Evolutionary conservation across 129 eudicot genomes (phyloP), one percentile per base, ranked within the genome.

Genomic region (Pseudognaphalium luteoalbum): DNA sequence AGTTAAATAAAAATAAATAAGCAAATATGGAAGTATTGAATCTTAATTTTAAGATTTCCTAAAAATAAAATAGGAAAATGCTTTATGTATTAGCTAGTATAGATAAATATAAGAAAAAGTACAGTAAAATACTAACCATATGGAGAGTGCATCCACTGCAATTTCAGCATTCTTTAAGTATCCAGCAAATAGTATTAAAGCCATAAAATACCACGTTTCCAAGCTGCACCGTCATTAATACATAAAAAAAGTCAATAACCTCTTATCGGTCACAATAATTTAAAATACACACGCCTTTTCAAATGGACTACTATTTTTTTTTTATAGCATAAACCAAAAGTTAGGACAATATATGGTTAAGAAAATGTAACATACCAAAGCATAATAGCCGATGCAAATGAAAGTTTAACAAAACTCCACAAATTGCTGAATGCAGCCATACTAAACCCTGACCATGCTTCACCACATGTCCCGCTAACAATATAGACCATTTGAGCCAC

Each of bases 351-450:
- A 42, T 42, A 11, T 44, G 17, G 52, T 12, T 11, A 12, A 37
- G 7, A 12, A 28, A 7, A 70, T 61, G 25, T 35, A 28, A 42
- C 64, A 47, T 85, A 86, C 89, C 89, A 86, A 19, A 86, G 85
- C 89, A 86, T 86, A 51, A 86, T 54, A 42, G 87, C 89, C 1
- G 87, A 86, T 17, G 86, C 86, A 22, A 74, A 70, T 21, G 89
- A 86, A 20, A 86, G 70, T 71, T 80, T 86, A 2, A 86, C 80
- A 20, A 86, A 86, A 9, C 81, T 73, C 89, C 89, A 86, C 5
- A 86, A 68, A 29, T 84, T 76, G 80, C 32, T 76, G 16, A 86
- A 82, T 2, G 89, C 89, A 4, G 72, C 76, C 77, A 73, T 76
- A 8, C 85, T 82, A 67, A 86, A 86, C 7, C 89, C 87, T 0